These are phyloP conservation scores for Colletotrichum sp. DNA, from an alignment of 2,329 filamentous ascomycete species.

Conservation along the genomic window DNA sequence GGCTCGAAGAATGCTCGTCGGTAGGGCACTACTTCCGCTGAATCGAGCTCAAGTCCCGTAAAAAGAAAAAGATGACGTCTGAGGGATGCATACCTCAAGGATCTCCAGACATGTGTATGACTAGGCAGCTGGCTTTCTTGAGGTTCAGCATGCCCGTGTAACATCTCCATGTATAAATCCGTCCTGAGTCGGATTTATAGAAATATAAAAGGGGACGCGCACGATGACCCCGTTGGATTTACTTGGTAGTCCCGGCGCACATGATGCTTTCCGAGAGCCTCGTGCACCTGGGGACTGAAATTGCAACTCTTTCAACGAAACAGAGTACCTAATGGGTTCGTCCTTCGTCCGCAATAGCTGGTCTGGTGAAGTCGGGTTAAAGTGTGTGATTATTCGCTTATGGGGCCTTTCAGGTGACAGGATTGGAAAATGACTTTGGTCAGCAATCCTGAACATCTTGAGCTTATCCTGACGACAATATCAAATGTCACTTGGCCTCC, in stretches of 20 bases:
- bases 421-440: neutral
- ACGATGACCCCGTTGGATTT: neutral
- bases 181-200: neutral
- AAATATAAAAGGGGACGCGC: conserved; percentile 1
- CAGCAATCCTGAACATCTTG: neutral
- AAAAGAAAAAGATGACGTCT: neutral
- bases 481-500: neutral
- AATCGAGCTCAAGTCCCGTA: neutral
- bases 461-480: neutral
- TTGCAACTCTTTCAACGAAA: neutral
- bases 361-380: neutral
- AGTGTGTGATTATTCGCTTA: neutral
- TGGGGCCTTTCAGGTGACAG: neutral
- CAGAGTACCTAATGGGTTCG: neutral
- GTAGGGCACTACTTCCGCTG: neutral
- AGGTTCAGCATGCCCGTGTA: conserved; percentile 12
- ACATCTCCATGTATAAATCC: conserved; percentile 22
- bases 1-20: neutral
- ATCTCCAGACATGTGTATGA: conserved; percentile 3
- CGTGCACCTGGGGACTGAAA: neutral
- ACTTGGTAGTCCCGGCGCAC: neutral
- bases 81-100: neutral
- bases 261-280: neutral
- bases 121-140: conserved; percentile 1
- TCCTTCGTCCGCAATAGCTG: neutral